Evolutionary conservation across 2,329 filamentous ascomycete species (phyloP).

Genomic region (Cladosporium austrohemisphaericum): DNA sequence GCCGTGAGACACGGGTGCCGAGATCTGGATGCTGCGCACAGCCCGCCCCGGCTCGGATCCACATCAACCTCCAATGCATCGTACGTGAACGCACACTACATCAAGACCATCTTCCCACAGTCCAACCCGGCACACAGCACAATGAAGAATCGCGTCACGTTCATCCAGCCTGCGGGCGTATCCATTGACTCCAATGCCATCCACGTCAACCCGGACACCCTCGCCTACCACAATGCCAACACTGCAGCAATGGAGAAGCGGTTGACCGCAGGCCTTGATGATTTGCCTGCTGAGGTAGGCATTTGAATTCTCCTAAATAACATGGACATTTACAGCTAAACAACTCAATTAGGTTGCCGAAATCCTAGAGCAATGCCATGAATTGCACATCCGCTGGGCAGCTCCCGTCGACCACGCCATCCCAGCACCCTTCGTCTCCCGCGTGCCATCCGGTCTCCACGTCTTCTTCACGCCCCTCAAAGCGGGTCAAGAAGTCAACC

Average conservation of each 20-base stretch:
- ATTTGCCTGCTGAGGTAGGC: constrained; percentile 65
- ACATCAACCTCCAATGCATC: too few relatives aligned
- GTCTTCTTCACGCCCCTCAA: constrained; percentile 65
- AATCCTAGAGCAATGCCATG: constrained; percentile 58
- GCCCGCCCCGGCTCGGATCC: too few relatives aligned
- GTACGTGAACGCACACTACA: too few relatives aligned
- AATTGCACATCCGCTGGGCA: constrained; percentile 79
- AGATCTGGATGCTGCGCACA: too few relatives aligned
- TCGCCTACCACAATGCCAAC: constrained; percentile 56
- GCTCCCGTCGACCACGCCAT: constrained; percentile 55
- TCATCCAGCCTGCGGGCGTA: constrained; percentile 59
- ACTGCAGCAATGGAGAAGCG: constrained; percentile 72
- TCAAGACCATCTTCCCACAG: too few relatives aligned
- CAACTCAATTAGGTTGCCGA: neutral
- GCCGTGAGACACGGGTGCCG: too few relatives aligned
- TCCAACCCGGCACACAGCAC: constrained; percentile 13
- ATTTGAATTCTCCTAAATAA: too few relatives aligned
- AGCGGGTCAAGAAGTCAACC: constrained; percentile 34
- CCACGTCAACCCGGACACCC: constrained; percentile 49
- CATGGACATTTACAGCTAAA: neutral
- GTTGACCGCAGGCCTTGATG: constrained; percentile 67
- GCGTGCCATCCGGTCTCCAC: constrained; percentile 76
- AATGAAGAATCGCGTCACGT: constrained; percentile 79
- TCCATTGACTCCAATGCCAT: constrained; percentile 63
- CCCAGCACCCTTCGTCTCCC: constrained; percentile 68